phyloP scores from a whole-genome alignment of 2,329 filamentous ascomycete species.

The Aspergillus niger region DNA sequence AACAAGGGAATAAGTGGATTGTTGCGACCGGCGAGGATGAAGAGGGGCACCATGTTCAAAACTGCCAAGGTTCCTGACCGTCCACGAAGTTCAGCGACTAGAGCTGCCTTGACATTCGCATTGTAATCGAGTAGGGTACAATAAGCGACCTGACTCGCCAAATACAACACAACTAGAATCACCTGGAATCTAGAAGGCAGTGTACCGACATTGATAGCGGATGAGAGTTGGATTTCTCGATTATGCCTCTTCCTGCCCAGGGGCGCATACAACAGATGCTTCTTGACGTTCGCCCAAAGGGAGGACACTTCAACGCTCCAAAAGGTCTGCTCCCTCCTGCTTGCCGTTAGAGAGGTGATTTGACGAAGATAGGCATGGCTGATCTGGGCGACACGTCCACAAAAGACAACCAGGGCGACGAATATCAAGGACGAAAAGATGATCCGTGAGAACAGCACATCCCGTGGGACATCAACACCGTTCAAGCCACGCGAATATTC shows the following conservation, averaged over 20 bases:
- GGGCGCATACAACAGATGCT: conserved; percentile 60
- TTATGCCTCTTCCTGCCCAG: conserved; percentile 76
- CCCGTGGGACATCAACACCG: conserved; percentile 43
- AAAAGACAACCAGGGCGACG: conserved; percentile 40
- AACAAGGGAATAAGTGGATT: conserved; percentile 84
- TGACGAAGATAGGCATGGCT: conserved; percentile 49
- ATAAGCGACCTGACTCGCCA: conserved; percentile 75
- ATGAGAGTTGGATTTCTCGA: conserved; percentile 67
- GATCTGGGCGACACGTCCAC: conserved; percentile 46
- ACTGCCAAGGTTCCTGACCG: conserved; percentile 80
- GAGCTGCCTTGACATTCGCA: conserved; percentile 50
- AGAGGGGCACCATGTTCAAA: conserved; percentile 88
- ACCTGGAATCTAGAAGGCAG: conserved; percentile 78
- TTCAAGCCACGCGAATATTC: conserved; percentile 43
- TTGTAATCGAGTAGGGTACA: conserved; percentile 55
- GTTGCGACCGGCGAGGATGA: conserved; percentile 87
- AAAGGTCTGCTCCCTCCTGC: conserved; percentile 44
- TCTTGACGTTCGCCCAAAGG: conserved; percentile 49
- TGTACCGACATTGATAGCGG: conserved; percentile 71
- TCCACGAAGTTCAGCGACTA: conserved; percentile 81
- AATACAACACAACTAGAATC: conserved; percentile 66
- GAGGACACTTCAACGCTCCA: conserved; percentile 47
- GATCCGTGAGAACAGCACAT: conserved; percentile 43
- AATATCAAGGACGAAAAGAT: conserved; percentile 41
- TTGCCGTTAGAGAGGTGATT: conserved; percentile 43